Evolutionary conservation across 768 basidiomycete species (phyloP).

Genomic region (Paxillus ammoniavirescens): DNA sequence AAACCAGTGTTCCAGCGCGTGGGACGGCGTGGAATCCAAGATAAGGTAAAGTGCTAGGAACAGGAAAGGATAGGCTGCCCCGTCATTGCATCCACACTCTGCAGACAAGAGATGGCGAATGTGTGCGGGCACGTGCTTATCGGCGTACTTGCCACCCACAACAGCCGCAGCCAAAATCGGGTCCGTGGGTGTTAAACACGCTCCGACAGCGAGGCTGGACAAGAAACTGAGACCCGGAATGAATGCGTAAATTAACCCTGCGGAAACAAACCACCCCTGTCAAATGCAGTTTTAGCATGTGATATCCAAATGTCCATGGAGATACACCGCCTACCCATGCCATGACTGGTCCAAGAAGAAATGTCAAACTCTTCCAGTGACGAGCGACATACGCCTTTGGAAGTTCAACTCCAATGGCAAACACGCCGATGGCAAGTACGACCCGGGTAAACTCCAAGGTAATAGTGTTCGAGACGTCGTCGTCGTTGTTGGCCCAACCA

Average conservation of each 20-base stretch:
- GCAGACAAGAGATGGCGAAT: slow-evolving; percentile 62
- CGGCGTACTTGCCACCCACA: slow-evolving; percentile 94
- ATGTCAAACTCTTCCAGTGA: slow-evolving; percentile 91
- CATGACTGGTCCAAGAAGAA: slow-evolving; percentile 82
- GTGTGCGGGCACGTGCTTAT: slow-evolving; percentile 93
- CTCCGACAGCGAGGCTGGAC: slow-evolving; percentile 85
- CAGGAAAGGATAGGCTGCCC: slow-evolving; percentile 94
- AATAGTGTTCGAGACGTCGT: slow-evolving; percentile 61
- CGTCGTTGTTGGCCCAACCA: slow-evolving; percentile 58
- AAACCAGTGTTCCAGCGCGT: slow-evolving; percentile 86
- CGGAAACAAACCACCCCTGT: slow-evolving; percentile 94
- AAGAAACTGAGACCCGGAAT: slow-evolving; percentile 90
- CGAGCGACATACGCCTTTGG: slow-evolving; percentile 91
- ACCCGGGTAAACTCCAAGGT: slow-evolving; percentile 89
- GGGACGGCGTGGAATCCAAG: slow-evolving; percentile 56
- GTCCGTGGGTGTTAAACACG: slow-evolving; percentile 88
- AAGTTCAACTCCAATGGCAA: slow-evolving; percentile 96
- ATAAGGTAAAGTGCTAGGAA: slow-evolving; percentile 87
- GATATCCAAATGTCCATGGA: slow-evolving; percentile 1
- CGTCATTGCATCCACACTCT: slow-evolving; percentile 95
- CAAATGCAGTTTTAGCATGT: slow-evolving; percentile 2
- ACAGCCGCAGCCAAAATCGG: slow-evolving; percentile 45
- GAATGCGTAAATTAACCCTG: slow-evolving; percentile 86
- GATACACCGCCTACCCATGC: slow-evolving; percentile 60
- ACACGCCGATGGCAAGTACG: slow-evolving; percentile 94